Conservation (phyloP, 148 eudicot genomes). For the Camellia lanceoleosa region DNA sequence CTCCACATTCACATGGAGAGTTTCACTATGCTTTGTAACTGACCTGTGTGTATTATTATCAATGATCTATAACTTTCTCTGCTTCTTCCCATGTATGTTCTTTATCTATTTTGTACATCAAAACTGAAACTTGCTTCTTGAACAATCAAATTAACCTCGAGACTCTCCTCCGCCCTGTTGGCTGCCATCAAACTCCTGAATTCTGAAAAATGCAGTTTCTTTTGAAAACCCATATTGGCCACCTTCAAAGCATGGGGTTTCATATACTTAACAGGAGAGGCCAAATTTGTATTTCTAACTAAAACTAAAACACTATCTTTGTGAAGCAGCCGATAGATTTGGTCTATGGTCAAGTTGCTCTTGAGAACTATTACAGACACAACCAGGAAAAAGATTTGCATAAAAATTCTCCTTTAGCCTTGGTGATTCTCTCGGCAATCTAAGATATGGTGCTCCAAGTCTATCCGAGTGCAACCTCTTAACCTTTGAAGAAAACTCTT, state of each 20-base stretch:
- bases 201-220: not conserved
- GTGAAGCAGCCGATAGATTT: conserved; percentile 3
- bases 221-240: not conserved
- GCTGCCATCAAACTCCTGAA: not conserved
- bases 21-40: not conserved
- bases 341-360: conserved; percentile 11
- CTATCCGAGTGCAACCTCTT: conserved; percentile 43
- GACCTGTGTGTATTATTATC: not conserved
- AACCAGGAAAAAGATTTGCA: conserved; percentile 76
- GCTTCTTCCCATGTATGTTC: not conserved
- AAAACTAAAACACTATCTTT: conserved; percentile 19
- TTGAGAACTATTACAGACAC: conserved; percentile 46
- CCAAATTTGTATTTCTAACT: not conserved
- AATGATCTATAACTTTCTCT: conserved; percentile 7
- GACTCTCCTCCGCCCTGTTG: not conserved
- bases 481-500: conserved; percentile 43
- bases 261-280: no score
- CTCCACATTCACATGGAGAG: conserved; percentile 9
- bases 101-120: not conserved
- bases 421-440: conserved; percentile 41
- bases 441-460: conserved; percentile 44
- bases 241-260: conserved; percentile 10
- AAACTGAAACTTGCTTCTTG: conserved; percentile 13
- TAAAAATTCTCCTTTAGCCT: conserved; percentile 58
- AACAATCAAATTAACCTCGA: conserved; percentile 5